A percentile compares a stretch with the other conserved stretches of the same genome.
Conservation (phyloP, 2,329 filamentous ascomycete species). For the Fusarium lateritium region DNA sequence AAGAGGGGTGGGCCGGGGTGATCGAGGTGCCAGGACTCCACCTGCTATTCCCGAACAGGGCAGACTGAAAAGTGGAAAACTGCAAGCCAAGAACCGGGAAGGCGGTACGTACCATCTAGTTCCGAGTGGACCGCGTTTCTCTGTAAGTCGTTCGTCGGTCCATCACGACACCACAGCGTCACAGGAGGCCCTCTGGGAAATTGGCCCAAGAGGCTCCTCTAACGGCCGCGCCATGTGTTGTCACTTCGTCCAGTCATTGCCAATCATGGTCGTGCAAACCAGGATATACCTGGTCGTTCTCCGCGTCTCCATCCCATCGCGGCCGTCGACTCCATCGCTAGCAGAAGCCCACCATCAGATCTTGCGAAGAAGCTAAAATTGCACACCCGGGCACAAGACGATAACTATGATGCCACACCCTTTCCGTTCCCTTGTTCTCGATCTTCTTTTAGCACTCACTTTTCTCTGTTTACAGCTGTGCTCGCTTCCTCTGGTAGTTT, state of each 20-base stretch:
- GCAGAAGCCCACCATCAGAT: constrained; percentile 41
- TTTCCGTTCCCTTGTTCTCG: constrained; percentile 22
- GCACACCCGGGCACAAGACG: constrained; percentile 19
- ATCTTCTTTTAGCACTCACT: constrained; percentile 17
- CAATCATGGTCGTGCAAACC: constrained; percentile 33
- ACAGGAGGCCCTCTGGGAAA: constrained; percentile 47
- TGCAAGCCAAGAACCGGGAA: constrained; percentile 31
- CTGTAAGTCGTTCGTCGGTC: constrained; percentile 44
- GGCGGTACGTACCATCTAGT: constrained; percentile 25
- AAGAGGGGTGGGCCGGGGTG: constrained; percentile 19
- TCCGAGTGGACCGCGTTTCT: constrained; percentile 36
- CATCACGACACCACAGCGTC: constrained; percentile 48
- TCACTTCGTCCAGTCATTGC: constrained; percentile 43
- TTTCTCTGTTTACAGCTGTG: constrained; percentile 18
- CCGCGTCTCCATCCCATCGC: constrained; percentile 40
- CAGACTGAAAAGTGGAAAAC: constrained; percentile 30
- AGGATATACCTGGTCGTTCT: constrained; percentile 42
- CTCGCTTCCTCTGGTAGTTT: constrained; percentile 22
- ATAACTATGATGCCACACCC: constrained; percentile 41
- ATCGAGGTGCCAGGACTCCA: constrained; percentile 3
- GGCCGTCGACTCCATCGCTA: constrained; percentile 22
- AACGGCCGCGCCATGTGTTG: constrained; percentile 43
- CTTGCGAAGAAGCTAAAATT: constrained; percentile 40
- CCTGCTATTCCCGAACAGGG: constrained; percentile 33
- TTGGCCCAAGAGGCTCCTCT: constrained; percentile 42